These are phyloP conservation scores for Bruguiera hainesii DNA, from an alignment of 441 rosid genomes.

Conservation along the genomic window DNA sequence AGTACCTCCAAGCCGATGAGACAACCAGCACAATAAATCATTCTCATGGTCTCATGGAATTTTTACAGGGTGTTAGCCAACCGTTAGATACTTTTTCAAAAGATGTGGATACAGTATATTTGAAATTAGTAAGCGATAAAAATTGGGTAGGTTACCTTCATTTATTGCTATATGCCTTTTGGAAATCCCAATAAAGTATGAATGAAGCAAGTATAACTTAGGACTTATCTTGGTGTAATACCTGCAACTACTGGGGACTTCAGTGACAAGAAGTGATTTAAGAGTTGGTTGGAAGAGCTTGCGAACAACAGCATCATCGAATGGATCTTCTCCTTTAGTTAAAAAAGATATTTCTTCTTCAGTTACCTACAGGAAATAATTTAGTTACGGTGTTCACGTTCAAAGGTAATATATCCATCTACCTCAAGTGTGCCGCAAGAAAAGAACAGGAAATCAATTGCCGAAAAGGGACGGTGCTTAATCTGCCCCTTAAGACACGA, in stretches of 20 bases:
- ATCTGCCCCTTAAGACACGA: background rate
- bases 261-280: slow-evolving; percentile 83
- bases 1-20: no score
- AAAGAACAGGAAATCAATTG: background rate
- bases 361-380: slow-evolving; percentile 48
- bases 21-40: no score
- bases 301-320: slow-evolving; percentile 71
- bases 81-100: no score
- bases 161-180: no score
- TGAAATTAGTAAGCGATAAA: no score
- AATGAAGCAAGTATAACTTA: background rate
- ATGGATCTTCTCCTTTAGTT: slow-evolving; percentile 89
- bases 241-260: slow-evolving; percentile 53
- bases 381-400: slow-evolving; percentile 8
- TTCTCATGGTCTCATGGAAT: no score
- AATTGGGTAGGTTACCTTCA: no score
- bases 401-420: background rate
- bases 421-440: background rate
- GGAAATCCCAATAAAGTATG: background rate
- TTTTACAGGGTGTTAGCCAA: no score
- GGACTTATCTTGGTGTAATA: slow-evolving; percentile 14
- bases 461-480: background rate
- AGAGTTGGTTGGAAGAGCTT: slow-evolving; percentile 72
- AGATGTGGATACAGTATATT: no score
- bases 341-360: slow-evolving; percentile 87